phyloP scores from a whole-genome alignment of 164 flowering plant species.

The Protea cynaroides region DNA sequence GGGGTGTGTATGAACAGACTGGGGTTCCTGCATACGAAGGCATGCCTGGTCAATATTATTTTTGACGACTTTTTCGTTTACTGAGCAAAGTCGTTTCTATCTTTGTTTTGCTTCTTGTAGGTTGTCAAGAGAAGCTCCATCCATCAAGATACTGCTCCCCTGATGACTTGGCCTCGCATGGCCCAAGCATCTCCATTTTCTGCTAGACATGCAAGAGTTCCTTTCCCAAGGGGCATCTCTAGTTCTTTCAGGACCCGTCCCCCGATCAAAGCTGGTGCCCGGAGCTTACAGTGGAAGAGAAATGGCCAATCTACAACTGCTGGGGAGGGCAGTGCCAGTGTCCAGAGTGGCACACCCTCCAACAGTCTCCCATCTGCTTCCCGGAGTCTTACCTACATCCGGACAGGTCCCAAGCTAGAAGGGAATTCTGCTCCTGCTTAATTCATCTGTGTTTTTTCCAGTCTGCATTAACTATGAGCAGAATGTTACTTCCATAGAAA shows the following conservation, averaged over 20 bases:
- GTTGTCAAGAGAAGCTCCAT: conserved; percentile 54
- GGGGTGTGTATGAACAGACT: no score
- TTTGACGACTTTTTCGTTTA: no score
- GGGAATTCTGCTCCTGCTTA: conserved; percentile 24
- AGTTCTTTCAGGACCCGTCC: conserved; percentile 40
- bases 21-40: no score
- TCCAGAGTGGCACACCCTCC: conserved; percentile 20
- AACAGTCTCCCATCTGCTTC: conserved; percentile 26
- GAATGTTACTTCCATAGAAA: not conserved
- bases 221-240: conserved; percentile 54
- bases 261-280: conserved; percentile 50
- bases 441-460: conserved; percentile 1
- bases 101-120: conserved; percentile 23
- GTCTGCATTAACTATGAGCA: not conserved
- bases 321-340: conserved; percentile 7
- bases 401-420: conserved; percentile 47
- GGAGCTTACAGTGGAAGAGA: conserved; percentile 92
- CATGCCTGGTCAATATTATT: no score
- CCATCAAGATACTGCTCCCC: conserved; percentile 40
- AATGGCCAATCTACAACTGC: conserved; percentile 30
- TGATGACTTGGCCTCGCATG: conserved; percentile 48
- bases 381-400: conserved; percentile 63
- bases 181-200: conserved; percentile 50
- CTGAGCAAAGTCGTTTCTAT: no score
- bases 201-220: conserved; percentile 42